Base-by-base conservation (phyloP, 768 basidiomycete genomes). In the Mrakia blollopis region DNA sequence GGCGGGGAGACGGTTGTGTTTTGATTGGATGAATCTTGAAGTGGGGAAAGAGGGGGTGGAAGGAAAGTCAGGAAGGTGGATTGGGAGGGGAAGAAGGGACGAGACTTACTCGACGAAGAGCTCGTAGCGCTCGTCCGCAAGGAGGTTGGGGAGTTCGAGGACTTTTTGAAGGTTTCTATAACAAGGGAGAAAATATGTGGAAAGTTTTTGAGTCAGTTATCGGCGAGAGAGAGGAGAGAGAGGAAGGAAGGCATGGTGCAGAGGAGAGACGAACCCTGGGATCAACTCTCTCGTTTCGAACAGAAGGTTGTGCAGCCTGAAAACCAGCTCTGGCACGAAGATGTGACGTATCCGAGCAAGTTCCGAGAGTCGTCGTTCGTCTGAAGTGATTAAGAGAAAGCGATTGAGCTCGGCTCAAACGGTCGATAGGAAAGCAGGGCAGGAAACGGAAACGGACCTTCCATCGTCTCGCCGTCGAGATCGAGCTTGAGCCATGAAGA, bases 251-350 rank as follows among this genome's bases (percentile, higher is more conserved):
- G 69, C 57, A 32, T 7, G n/a, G 14, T 9, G 63, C 7, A 50
- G 63, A 60, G 44, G 50, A 57, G n/a, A 39, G 39, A 86, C 89
- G 72, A 80, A 91, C 93, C 88, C 87, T 67, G 90, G 89, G 60
- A 93, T 86, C 30, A 88, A 84, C 14, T 85, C 83, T 11, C 89
- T 85, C 8, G 93, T 92, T 47, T 86, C 84, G 77, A 88, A 87
- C 16, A 98, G 84, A 70, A 91, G 85, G 62, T 87, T 86, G 81
- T 98, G 94, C 2, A 98, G 85, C 30, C 93, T 89, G 79, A 98
- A 87, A 80, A 98, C 88, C 30, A 98, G 86, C 82, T 97, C 94
- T 0, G 94, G 96, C 35, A 97, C 86, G 83, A 91, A 95, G 41
- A 95, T 89, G 80, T 94, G 90, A 60, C 94, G 89, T 72, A 96